Conservation (phyloP, 2,329 filamentous ascomycete genomes). For the Grosmannia huntii region DNA sequence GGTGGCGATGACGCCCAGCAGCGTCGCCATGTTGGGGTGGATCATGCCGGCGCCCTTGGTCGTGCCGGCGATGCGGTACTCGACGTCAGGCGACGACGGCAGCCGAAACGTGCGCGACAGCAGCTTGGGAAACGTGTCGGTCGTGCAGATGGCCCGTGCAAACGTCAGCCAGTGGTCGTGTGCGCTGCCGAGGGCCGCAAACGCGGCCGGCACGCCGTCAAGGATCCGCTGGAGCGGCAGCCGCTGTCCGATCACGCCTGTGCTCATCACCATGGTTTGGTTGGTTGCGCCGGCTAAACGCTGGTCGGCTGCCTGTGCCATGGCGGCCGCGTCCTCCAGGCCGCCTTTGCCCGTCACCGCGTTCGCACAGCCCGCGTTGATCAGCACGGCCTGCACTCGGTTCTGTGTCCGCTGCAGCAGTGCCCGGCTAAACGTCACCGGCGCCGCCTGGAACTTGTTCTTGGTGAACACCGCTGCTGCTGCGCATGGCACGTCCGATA, state of each 20-base stretch:
- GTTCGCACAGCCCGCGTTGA: constrained; percentile 96
- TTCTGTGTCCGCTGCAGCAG: constrained; percentile 49
- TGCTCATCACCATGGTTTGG: constrained; percentile 91
- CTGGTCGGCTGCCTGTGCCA: constrained; percentile 70
- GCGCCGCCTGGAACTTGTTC: constrained; percentile 96
- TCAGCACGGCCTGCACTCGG: constrained; percentile 60
- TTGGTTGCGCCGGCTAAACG: constrained; percentile 21
- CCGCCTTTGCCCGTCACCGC: constrained; percentile 89
- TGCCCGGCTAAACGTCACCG: constrained; percentile 71
- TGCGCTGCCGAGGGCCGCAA: constrained; percentile 55
- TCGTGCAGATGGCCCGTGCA: constrained; percentile 91
- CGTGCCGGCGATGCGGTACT: constrained; percentile 84
- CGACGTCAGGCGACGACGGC: constrained; percentile 60
- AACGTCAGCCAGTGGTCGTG: constrained; percentile 81
- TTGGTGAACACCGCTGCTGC: constrained; percentile 92
- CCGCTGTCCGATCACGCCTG: constrained; percentile 92
- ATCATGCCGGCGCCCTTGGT: constrained; percentile 99
- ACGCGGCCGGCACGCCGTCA: constrained; percentile 64
- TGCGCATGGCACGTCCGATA: constrained; percentile 73
- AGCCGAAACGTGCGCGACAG: constrained; percentile 73
- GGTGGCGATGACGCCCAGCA: constrained; percentile 83
- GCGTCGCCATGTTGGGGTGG: constrained; percentile 95
- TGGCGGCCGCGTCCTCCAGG: constrained; percentile 72
- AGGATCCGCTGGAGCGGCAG: constrained; percentile 88
- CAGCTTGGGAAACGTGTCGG: constrained; percentile 96